Conservation (phyloP, 1,139 yeast genomes). For the Taphrina deformans region DNA sequence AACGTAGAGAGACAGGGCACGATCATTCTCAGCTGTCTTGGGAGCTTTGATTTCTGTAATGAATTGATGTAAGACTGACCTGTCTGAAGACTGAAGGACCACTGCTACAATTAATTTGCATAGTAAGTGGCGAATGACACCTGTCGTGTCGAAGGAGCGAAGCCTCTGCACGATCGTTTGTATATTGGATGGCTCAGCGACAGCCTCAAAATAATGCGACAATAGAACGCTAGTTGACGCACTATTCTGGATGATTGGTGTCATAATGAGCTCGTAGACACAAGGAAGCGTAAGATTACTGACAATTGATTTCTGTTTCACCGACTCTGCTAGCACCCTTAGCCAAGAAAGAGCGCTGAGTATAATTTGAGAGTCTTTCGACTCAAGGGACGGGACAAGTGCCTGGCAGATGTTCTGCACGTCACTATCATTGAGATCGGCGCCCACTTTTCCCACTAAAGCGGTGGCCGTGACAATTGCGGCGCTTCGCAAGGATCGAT, state of each 20-base stretch:
- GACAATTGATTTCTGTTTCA: not conserved
- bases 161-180: not conserved
- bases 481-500: conserved; percentile 41
- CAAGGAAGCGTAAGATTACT: not conserved
- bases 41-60: conserved; percentile 16
- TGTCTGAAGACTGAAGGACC: not conserved
- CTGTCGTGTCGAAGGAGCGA: not conserved
- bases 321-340: not conserved
- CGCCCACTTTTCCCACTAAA: conserved; percentile 35
- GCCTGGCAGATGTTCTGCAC: conserved; percentile 21
- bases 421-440: conserved; percentile 31
- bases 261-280: not conserved
- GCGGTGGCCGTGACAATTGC: conserved; percentile 42
- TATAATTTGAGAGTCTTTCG: not conserved
- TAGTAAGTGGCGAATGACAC: not conserved
- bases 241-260: not conserved
- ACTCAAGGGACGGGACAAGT: not conserved
- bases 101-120: conserved; percentile 2
- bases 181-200: not conserved
- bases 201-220: not conserved
- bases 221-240: not conserved
- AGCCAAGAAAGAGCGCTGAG: not conserved
- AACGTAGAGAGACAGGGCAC: conserved; percentile 11
- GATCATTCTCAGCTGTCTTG: conserved; percentile 14
- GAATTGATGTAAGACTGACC: not conserved